phyloP scores from a whole-genome alignment of 2,329 filamentous ascomycete genomes.

The Talaromyces albobiverticillius region DNA sequence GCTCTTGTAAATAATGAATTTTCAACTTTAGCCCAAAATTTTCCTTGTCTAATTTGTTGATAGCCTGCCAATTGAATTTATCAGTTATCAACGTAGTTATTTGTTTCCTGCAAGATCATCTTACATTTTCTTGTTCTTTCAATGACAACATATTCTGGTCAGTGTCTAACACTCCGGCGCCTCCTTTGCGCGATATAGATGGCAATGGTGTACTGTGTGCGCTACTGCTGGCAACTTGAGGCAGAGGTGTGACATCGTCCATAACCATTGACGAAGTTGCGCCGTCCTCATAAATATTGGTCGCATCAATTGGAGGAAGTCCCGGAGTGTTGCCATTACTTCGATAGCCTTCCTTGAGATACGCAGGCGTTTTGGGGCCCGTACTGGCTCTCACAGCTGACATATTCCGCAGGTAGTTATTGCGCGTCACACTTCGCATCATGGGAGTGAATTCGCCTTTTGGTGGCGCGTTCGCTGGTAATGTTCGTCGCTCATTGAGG shows the following conservation, averaged over 20 bases:
- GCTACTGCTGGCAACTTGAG: slow-evolving; percentile 75
- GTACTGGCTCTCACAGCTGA: slow-evolving; percentile 58
- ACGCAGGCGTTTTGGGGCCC: slow-evolving; percentile 66
- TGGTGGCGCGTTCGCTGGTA: slow-evolving; percentile 56
- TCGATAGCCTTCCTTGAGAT: slow-evolving; percentile 58
- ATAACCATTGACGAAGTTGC: slow-evolving; percentile 57
- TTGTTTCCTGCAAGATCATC: slow-evolving; percentile 19
- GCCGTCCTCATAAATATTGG: slow-evolving; percentile 61
- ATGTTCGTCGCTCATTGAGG: slow-evolving; percentile 68
- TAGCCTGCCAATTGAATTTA: slow-evolving; percentile 49
- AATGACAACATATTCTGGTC: slow-evolving; percentile 82
- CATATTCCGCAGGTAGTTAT: slow-evolving; percentile 58
- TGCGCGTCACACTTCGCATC: slow-evolving; percentile 73
- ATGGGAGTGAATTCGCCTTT: slow-evolving; percentile 88
- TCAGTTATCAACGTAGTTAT: not conserved
- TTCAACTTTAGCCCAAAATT: slow-evolving; percentile 97
- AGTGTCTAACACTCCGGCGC: slow-evolving; percentile 67
- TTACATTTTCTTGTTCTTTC: slow-evolving; percentile 86
- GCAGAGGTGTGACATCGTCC: slow-evolving; percentile 68
- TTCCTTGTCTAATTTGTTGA: slow-evolving; percentile 96
- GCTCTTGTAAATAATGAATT: slow-evolving; percentile 94
- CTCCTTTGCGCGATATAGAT: slow-evolving; percentile 61
- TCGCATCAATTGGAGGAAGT: slow-evolving; percentile 70
- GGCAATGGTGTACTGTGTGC: slow-evolving; percentile 78
- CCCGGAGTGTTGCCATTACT: slow-evolving; percentile 72